Evolutionary conservation across 2,329 filamentous ascomycete genomes (phyloP), one percentile per base, ranked within the genome.

Genomic region (Verticillium isaacii): DNA sequence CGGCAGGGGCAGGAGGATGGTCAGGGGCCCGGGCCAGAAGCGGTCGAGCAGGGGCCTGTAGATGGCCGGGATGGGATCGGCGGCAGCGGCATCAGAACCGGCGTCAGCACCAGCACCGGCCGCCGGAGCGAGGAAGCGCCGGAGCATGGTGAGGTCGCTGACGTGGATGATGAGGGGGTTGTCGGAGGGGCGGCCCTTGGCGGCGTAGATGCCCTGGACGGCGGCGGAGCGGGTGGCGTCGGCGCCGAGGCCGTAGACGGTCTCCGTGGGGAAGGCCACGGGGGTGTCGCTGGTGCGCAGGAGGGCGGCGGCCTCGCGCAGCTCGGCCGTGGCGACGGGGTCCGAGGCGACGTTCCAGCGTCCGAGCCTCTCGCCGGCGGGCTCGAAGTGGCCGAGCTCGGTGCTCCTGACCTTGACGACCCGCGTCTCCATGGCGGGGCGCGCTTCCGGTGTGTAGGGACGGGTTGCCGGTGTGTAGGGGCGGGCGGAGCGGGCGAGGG

Each of bases 111-210:
- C 41, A 3, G 41, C 41, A 8, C 7, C 41, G 1, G 14, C 14
- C n/a, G 41, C 45, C 9, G 73, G 69, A 4, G 65, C 67, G 39
- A 96, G 78, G 11, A 96, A 74, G 4, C 76, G 75, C 60, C 89
- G 82, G 61, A 96, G 78, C 84, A 96, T 95, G 25, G 83, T 77
- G 12, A 97, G 76, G 60, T 95, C 95, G 69, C 89, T 88, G 60
- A 98, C 82, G 74, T 99, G 95, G 29, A 97, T 88, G 68, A 99
- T 99, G 62, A 99, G 85, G 19, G 95, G 95, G 73, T 99, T 99
- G 72, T 99, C 95, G 7, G 90, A 90, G 3, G 95, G 95, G 61
- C 95, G 81, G 61, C 92, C 90, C 77, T 99, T 99, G 59, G 92
- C 93, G 25, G 86, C 82, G 75, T 95, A 99, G 67, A 99, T 99